A percentile compares a stretch with the other conserved stretches of the same genome.
These are phyloP conservation scores for Exophiala sp. DNA, from an alignment of 2,329 filamentous ascomycete species.

Conservation along the genomic window DNA sequence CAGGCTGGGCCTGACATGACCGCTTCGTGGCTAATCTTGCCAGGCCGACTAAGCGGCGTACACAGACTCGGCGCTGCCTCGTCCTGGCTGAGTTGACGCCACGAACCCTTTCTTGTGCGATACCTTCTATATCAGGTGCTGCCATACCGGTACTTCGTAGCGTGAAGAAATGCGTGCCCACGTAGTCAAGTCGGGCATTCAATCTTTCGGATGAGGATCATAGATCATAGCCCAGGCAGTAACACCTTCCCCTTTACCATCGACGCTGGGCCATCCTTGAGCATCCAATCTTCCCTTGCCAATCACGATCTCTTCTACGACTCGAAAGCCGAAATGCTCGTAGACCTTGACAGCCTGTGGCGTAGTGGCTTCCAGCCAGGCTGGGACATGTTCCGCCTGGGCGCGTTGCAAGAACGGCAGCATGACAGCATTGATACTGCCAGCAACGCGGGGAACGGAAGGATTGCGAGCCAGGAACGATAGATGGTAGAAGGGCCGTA, in stretches of 20 bases:
- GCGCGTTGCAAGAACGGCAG: constrained; percentile 23
- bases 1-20: no score
- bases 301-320: constrained; percentile 22
- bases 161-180: not conserved
- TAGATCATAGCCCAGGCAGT: constrained; percentile 24
- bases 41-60: no score
- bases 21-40: no score
- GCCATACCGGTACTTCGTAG: no score
- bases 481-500: constrained; percentile 24
- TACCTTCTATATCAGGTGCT: no score
- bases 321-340: constrained; percentile 21
- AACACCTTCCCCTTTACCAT: constrained; percentile 14
- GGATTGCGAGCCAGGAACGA: constrained; percentile 26
- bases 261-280: constrained; percentile 17
- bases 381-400: constrained; percentile 20
- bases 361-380: constrained; percentile 26
- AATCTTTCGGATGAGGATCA: constrained; percentile 3
- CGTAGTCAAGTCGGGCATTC: not conserved
- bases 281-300: constrained; percentile 19
- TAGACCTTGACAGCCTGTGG: constrained; percentile 23
- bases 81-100: no score
- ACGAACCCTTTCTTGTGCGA: no score
- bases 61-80: no score
- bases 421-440: constrained; percentile 25
- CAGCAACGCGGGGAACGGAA: constrained; percentile 8